Base-by-base conservation (phyloP, 2,329 filamentous ascomycete genomes). In the Diaporthe batatas region DNA sequence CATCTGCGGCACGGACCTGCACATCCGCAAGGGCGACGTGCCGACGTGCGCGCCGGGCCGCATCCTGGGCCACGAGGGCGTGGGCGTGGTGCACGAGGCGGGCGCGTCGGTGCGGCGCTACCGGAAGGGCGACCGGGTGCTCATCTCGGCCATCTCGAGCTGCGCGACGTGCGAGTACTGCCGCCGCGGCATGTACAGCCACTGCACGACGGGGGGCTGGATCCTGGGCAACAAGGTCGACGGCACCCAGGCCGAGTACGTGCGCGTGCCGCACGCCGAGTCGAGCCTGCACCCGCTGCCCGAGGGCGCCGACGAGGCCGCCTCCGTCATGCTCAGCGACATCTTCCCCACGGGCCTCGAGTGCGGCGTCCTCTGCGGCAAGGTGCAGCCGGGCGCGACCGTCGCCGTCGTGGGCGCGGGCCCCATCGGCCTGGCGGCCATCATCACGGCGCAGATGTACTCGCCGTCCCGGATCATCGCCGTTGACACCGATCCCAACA, bases 211-310 rank as follows among this genome's bases (percentile, higher is more conserved):
- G 16, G 88, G 87, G 34, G 87, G 88, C 5, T 90, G 88, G 88
- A 82, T 85, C 6, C 80, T 90, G 2, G 88, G 88, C 25, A 86
- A 90, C 76, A 81, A 80, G 0, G 82, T 85, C 25, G 86, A 89
- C 75, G 87, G 87, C 57, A 89, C 86, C 0, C 87, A 90, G 76
- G 88, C 87, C n/a, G 87, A 89, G 76, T 89, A 86, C 74, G 87
- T 89, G 49, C 82, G 86, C 25, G 84, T 89, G 55, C 86, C 86
- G 1, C 84, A 86, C 76, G 88, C 87, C 0, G 83, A 86, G 71
- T 83, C 82, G 10, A 87, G 84, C 11, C 81, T 90, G 10, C 84
- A 87, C 76, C 75, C 79, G 3, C 77, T 88, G 1, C 85, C 87
- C 0, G 55, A 76, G 0, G 83, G 80, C 1, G 82, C 84, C 1